Evolutionary conservation across 306 rosid species (phyloP).

Genomic region (Parietaria judaica): DNA sequence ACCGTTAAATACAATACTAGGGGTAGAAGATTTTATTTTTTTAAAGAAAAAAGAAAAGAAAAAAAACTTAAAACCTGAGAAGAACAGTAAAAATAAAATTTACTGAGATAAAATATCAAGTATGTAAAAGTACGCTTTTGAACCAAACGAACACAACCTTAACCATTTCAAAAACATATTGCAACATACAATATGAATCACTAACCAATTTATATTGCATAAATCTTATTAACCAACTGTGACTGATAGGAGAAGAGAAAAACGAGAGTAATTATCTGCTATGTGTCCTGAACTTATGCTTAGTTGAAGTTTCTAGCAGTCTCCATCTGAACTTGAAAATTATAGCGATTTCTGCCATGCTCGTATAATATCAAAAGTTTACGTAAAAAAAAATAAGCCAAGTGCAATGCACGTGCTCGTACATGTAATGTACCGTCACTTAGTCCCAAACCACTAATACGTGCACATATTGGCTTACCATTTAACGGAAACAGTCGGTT

Average conservation of each 20-base stretch:
- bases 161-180: conserved; percentile 1
- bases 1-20: conserved; percentile 28
- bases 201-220: not conserved
- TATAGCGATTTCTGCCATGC: too few relatives aligned
- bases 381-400: too few relatives aligned
- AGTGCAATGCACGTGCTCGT: too few relatives aligned
- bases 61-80: not conserved
- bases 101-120: not conserved
- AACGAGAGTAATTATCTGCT: not conserved
- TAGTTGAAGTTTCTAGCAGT: too few relatives aligned
- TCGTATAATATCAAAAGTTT: too few relatives aligned
- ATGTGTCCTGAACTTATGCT: too few relatives aligned
- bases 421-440: too few relatives aligned
- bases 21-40: not conserved
- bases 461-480: too few relatives aligned
- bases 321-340: too few relatives aligned
- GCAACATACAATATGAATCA: not conserved
- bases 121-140: not conserved
- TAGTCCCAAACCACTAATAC: too few relatives aligned
- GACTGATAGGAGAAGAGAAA: not conserved
- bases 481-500: too few relatives aligned
- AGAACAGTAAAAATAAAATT: not conserved
- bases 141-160: not conserved
- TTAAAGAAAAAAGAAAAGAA: conserved; percentile 4
- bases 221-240: not conserved